Evolutionary conservation across 495 filamentous ascomycete genomes (phyloP).

Genomic region (Cetradonia linearis): DNA sequence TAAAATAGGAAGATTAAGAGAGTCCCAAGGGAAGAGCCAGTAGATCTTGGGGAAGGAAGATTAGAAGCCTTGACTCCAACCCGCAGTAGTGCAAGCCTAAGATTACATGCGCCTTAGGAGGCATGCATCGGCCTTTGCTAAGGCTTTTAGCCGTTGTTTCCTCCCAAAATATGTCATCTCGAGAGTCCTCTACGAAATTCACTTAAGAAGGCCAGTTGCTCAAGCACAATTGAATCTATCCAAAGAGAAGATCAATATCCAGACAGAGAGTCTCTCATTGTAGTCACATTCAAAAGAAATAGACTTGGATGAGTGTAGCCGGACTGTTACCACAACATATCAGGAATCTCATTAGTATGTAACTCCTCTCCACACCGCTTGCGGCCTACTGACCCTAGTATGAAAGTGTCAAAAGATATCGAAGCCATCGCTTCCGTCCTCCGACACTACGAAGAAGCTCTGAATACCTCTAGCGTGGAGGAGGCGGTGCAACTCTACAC

Average conservation of each 20-base stretch:
- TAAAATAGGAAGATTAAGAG: background rate
- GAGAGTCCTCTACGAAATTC: background rate
- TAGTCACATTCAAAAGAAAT: background rate
- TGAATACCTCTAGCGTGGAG: slow-evolving; percentile 14
- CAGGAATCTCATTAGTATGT: slow-evolving; percentile 17
- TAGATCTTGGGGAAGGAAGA: background rate
- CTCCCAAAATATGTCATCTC: background rate
- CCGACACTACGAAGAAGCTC: slow-evolving; percentile 13
- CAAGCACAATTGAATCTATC: background rate
- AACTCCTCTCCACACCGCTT: background rate
- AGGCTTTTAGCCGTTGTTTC: background rate
- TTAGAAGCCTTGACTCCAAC: background rate
- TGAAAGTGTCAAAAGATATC: slow-evolving; percentile 16
- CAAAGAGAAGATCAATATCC: background rate
- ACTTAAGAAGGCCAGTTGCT: background rate
- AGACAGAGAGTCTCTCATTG: background rate
- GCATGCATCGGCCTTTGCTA: background rate
- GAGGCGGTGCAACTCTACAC: slow-evolving; percentile 12
- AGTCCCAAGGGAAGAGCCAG: slow-evolving; percentile 1
- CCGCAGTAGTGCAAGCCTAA: slow-evolving; percentile 5
- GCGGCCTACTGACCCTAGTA: background rate
- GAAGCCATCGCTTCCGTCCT: slow-evolving; percentile 10
- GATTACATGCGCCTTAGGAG: background rate
- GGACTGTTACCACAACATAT: slow-evolving; percentile 16
- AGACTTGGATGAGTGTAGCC: slow-evolving; percentile 6